These are phyloP conservation scores for Polyplosphaeria fusca DNA, from an alignment of 495 filamentous ascomycete species.

Conservation along the genomic window DNA sequence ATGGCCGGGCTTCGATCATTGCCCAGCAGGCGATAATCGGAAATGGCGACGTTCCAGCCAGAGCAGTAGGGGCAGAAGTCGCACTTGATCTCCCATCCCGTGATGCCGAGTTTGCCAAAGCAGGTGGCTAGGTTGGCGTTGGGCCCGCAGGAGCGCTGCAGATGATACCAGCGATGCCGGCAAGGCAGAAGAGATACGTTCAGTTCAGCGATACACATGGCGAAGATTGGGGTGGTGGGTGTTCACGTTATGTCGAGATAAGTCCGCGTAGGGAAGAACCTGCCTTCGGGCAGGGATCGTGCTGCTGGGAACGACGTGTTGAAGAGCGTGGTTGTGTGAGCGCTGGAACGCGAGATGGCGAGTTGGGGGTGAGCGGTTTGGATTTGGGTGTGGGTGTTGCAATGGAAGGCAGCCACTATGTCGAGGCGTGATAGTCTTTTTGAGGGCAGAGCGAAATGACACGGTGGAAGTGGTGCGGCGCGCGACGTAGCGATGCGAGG, in stretches of 20 bases:
- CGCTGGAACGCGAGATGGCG: background rate
- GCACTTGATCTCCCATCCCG: conserved; percentile 44
- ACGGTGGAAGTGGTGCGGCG: background rate
- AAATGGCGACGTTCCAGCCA: conserved; percentile 26
- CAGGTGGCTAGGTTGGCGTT: conserved; percentile 41
- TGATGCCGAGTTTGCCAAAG: conserved; percentile 33
- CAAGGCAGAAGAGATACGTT: conserved; percentile 42
- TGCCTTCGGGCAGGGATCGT: conserved; percentile 23
- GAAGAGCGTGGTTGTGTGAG: conserved; percentile 1
- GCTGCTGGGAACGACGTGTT: conserved; percentile 13
- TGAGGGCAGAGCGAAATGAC: background rate
- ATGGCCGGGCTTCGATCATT: conserved; percentile 27
- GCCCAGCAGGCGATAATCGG: conserved; percentile 39
- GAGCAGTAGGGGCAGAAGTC: conserved; percentile 43
- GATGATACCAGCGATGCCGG: conserved; percentile 42
- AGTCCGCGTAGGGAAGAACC: conserved; percentile 9
- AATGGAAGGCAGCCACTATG: conserved; percentile 11
- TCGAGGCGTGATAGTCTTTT: background rate
- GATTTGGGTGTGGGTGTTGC: background rate
- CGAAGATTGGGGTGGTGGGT: conserved; percentile 3
- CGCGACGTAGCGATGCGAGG: background rate
- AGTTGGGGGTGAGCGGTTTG: background rate
- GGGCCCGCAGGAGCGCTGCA: conserved; percentile 36
- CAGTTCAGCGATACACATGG: conserved; percentile 44
- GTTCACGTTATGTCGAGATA: conserved; percentile 29